Base-by-base conservation (phyloP, 2,329 filamentous ascomycete species). In the Cephalotrichum gorgonifer region DNA sequence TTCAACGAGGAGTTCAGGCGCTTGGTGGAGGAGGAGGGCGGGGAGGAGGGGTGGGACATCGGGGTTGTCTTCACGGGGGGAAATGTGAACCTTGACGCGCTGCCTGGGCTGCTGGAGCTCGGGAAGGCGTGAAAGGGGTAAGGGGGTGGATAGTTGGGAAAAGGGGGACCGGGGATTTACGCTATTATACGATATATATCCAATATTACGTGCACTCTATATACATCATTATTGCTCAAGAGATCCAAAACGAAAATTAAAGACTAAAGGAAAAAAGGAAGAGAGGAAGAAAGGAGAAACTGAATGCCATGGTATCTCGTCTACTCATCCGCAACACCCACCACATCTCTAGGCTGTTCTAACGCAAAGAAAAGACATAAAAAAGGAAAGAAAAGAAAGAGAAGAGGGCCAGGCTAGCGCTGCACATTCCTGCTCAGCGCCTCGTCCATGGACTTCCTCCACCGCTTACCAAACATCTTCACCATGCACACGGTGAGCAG, bases 1-100 rank as follows among this genome's bases (percentile, higher is more conserved):
- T 96, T 80, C 55, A 85, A 95, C 62, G 87, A 94, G 65, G 87
- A 89, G 4, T 96, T 96, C 54, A 71, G 88, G 51, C 62, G 60
- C 12, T 64, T 84, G 64, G 85, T 90, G 9, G 81, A 88, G 68
- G 64, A 59, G 52, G 85, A 90, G 64, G 85, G 72, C 0, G 86
- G 86, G 0, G 73, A 79, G 47, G 71, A 77, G 12, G 88, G 87
- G 0, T 95, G 89, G 88, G 77, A 83, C 61, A 53, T 83, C 23
- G 79, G 79, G 0, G 54, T 83, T 33, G 73, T 83, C 43, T 68
- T 83, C 50, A 78, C 72, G 44, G 79, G 79, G 2, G 79, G 79
- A 0, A 83, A 83, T 60, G 68, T 82, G 1, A 73, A 69, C 44
- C 57, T 80, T 6, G 76, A 79, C 52, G 69, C 67, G 4, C 51